Conservation (phyloP, 1,284 basidiomycete genomes). For the Stereum hirsutum region DNA sequence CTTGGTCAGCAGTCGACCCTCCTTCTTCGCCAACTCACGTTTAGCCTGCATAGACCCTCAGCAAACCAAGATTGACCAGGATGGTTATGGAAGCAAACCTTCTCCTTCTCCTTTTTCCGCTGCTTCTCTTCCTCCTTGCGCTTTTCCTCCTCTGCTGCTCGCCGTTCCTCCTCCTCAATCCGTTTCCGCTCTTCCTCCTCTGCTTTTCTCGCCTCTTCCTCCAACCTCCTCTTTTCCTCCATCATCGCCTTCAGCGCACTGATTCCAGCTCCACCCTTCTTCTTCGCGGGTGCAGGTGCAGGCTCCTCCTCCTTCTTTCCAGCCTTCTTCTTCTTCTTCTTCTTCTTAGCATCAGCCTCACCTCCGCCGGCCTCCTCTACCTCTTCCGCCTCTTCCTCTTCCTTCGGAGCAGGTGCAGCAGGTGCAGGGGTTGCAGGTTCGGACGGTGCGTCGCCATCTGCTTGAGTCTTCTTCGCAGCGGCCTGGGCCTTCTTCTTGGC, state of each 20-base stretch:
- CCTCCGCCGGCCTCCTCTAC: constrained; percentile 40
- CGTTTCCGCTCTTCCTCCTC: constrained; percentile 71
- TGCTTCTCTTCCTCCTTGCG: constrained; percentile 78
- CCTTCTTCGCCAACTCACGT: constrained; percentile 79
- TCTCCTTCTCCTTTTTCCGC: constrained; percentile 85
- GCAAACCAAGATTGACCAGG: too few relatives aligned
- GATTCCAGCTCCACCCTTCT: constrained; percentile 62
- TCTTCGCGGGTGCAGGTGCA: constrained; percentile 46
- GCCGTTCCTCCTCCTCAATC: constrained; percentile 81
- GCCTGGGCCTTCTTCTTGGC: constrained; percentile 94
- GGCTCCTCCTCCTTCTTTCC: constrained; percentile 67
- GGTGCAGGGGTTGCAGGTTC: constrained; percentile 15
- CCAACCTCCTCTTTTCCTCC: constrained; percentile 82
- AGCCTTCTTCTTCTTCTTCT: constrained; percentile 89
- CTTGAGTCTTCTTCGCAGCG: constrained; percentile 67
- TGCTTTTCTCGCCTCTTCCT: constrained; percentile 65
- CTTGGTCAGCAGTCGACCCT: constrained; percentile 85
- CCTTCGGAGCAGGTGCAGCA: constrained; percentile 28
- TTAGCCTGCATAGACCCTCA: constrained; percentile 49
- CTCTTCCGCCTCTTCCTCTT: constrained; percentile 46
- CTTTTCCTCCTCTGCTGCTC: constrained; percentile 68
- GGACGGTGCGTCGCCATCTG: constrained; percentile 19
- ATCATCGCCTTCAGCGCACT: constrained; percentile 74
- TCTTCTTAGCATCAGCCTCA: constrained; percentile 46
- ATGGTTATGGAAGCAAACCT: constrained; percentile 35